Evolutionary conservation across 768 basidiomycete genomes (phyloP), one percentile per base, ranked within the genome.

Genomic region (Russula sp.): DNA sequence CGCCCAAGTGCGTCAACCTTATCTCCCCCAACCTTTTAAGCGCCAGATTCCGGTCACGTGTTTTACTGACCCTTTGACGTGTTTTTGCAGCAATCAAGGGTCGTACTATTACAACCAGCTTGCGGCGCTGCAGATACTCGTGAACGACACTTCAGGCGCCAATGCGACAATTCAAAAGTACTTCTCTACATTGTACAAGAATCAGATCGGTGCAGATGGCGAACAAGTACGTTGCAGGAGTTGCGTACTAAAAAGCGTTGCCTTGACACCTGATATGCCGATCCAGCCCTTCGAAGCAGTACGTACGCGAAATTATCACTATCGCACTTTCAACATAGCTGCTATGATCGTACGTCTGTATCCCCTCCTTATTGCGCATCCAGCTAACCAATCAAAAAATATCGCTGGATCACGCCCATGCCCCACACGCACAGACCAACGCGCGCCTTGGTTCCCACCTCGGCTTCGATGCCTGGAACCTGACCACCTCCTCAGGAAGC

Each of bases 301-400:
- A 10, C 70, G 75, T 44, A 76, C 74, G 13, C 67, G 67, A 16
- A 72, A 75, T 5, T 75, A 65, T 64, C 75, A 76, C 63, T 76
- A 76, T 64, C 70, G 75, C 24, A 58, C 65, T 6, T 76, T 73
- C 67, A 76, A 76, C 58, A 68, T 75, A 11, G 72, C 69, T 14
- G 76, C 76, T 9, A 69, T 76, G 68, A 65, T 73, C 44, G 73
- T 73, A 68, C n/a, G 66, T 16, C 9, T 30, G 20, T 46, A 38
- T 34, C 24, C 16, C n/a, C 8, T 34, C 16, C 5, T 7, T 11
- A n/a, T 3, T 9, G 8, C n/a, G 13, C 40, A 18, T 8, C 9
- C 42, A n/a, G 30, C 38, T 57, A n/a, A 57, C 28, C 3, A 57
- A 28, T 36, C n/a, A 46, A 44, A 44, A 46, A 36, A 40, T 6